phyloP scores from a whole-genome alignment of 352 stramenopile genomes.

The Hyaloperonospora brassicae region DNA sequence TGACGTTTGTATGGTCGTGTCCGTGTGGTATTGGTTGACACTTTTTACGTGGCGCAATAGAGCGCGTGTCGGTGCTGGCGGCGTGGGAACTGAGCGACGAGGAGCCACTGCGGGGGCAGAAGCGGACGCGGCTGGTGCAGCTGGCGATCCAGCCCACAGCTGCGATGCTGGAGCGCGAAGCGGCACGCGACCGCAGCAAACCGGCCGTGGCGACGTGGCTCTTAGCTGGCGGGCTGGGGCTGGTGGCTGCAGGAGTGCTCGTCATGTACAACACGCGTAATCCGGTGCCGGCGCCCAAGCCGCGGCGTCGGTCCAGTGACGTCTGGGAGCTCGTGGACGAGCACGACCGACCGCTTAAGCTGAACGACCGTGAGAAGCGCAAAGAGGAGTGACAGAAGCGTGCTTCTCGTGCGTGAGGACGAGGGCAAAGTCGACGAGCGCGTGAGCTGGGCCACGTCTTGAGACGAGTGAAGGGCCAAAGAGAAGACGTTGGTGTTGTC shows the following conservation, averaged over 20 bases:
- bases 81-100: constrained; percentile 46
- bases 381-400: constrained; percentile 21
- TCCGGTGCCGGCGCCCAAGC: constrained; percentile 17
- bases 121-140: constrained; percentile 21
- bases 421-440: too few species aligned
- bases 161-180: constrained; percentile 33
- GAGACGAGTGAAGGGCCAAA: too few species aligned
- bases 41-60: constrained; percentile 11
- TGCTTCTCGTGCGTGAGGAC: background rate
- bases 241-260: constrained; percentile 40
- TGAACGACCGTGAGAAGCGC: constrained; percentile 12
- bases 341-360: constrained; percentile 26
- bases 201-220: constrained; percentile 29
- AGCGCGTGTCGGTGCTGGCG: constrained; percentile 45
- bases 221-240: constrained; percentile 36
- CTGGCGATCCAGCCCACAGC: constrained; percentile 43
- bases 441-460: too few species aligned
- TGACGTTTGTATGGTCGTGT: background rate
- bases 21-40: too few species aligned
- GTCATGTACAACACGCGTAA: constrained; percentile 44
- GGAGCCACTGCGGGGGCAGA: constrained; percentile 19
- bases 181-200: constrained; percentile 10
- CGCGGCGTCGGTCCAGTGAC: constrained; percentile 28
- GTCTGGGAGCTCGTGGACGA: constrained; percentile 48
- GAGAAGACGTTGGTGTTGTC: too few species aligned